Evolutionary conservation across 805 yeast species (phyloP).

Genomic region (Candida boidinii): DNA sequence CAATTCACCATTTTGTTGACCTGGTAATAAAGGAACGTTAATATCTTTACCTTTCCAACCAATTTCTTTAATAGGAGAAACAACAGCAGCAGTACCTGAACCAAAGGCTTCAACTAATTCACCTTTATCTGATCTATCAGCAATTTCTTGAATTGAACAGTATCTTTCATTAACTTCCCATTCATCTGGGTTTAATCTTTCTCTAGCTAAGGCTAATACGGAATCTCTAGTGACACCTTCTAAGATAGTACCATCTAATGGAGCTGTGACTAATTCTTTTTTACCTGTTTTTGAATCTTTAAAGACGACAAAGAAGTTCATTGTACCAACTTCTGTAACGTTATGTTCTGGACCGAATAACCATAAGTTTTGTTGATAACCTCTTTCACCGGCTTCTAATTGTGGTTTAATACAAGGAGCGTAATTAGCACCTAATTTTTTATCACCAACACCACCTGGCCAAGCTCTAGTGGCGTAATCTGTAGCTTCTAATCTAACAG

Average conservation of each 20-base stretch:
- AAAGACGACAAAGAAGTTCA: slow-evolving; percentile 90
- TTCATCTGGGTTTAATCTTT: slow-evolving; percentile 61
- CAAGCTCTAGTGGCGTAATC: slow-evolving; percentile 96
- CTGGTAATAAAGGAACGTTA: slow-evolving; percentile 69
- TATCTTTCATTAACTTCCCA: slow-evolving; percentile 84
- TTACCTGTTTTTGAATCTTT: slow-evolving; percentile 66
- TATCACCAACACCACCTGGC: slow-evolving; percentile 99
- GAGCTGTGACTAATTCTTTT: slow-evolving; percentile 91
- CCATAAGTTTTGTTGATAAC: slow-evolving; percentile 96
- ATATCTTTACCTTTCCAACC: slow-evolving; percentile 72
- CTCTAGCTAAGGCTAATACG: slow-evolving; percentile 66
- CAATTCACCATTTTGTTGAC: slow-evolving; percentile 71
- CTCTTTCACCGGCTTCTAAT: slow-evolving; percentile 80
- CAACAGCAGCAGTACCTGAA: slow-evolving; percentile 96
- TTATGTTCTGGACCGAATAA: slow-evolving; percentile 81
- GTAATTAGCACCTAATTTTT: slow-evolving; percentile 93
- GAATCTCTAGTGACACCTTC: slow-evolving; percentile 97
- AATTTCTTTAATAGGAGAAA: slow-evolving; percentile 84
- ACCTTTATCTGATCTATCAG: slow-evolving; percentile 68
- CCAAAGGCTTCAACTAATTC: slow-evolving; percentile 92
- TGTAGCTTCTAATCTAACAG: slow-evolving; percentile 89
- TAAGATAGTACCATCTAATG: slow-evolving; percentile 92
- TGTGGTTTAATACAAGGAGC: slow-evolving; percentile 95
- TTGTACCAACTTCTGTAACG: slow-evolving; percentile 95
- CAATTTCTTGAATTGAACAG: slow-evolving; percentile 73